Base-by-base conservation (phyloP, 805 yeast species). In the Tetrapisispora namnaoensis region DNA sequence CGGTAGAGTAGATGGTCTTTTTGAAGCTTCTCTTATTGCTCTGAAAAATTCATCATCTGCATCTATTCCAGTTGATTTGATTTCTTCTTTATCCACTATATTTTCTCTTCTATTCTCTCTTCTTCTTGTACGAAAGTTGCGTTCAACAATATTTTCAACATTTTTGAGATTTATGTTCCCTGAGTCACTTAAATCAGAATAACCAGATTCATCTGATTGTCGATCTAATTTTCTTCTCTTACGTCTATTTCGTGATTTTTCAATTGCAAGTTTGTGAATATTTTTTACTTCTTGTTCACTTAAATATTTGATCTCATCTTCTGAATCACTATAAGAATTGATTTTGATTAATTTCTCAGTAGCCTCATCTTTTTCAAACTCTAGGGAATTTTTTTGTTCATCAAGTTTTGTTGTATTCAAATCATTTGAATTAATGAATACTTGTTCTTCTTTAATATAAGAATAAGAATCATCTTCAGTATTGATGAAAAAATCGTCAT, bases 1-100 rank as follows among this genome's bases (percentile, higher is more conserved):
- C 8, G 51, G 14, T 1, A 44, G 37, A 16, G 44, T 39, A 4
- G 57, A 42, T 17, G 37, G 27, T n/a, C 48, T 45, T 14, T 50
- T 49, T 3, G 56, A 48, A 37, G 50, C 53, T 28, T 51, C 49
- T 11, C 54, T 54, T 5, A 59, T 46, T 30, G 56, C 61, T 28
- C 50, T 53, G 43, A 60, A 56, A 38, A 60, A 60, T 27, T 53
- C 57, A 39, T 57, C 66, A 32, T 57, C 55, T 44, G 56, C 66
- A 28, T 62, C 62, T 16, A 40, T 24, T 27, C 18, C 34, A 10
- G 3, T 40, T 24, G 16, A 17, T 24, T 4, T 17, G 18, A 10
- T 28, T 20, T 27, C 41, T 21, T 21, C 28, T n/a, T 38, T 28
- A 20, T 38, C 28, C 49, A 30, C n/a, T 46, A 53, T 3, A 5